Percentiles rank a stretch among this genome's conserved stretches.
Conservation (phyloP, 179 eudicot species). For the Silene noctiflora region DNA sequence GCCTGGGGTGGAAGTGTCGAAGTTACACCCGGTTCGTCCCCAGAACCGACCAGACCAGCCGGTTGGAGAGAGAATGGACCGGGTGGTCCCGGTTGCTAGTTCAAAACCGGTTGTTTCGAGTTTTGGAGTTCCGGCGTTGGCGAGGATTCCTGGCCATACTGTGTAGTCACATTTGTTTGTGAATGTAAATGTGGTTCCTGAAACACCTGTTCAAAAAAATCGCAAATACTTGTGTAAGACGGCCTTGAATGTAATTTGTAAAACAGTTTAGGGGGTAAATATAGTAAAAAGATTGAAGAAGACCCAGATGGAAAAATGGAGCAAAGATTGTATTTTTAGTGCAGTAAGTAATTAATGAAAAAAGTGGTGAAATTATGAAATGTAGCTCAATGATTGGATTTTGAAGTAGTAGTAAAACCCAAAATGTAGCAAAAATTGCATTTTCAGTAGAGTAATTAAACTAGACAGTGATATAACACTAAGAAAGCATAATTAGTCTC, state of each 20-base stretch:
- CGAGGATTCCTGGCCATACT: slow-evolving; percentile 54
- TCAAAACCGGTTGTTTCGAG: slow-evolving; percentile 47
- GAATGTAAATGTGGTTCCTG: slow-evolving; percentile 45
- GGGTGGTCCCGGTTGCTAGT: slow-evolving; percentile 37
- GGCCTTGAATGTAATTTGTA: neutral
- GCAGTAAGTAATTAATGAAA: no score
- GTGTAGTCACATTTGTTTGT: slow-evolving; percentile 43
- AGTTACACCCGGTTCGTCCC: slow-evolving; percentile 61
- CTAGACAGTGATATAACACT: no score
- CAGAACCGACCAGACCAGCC: slow-evolving; percentile 65
- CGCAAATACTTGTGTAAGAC: neutral
- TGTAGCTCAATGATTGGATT: no score
- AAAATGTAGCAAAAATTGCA: no score
- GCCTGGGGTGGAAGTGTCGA: slow-evolving; percentile 30
- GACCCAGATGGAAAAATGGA: neutral
- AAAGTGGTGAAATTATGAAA: no score
- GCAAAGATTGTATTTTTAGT: neutral
- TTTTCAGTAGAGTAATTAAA: no score
- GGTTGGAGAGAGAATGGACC: slow-evolving; percentile 45
- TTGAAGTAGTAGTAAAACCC: no score
- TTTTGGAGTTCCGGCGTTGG: slow-evolving; percentile 45
- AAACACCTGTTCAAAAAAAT: slow-evolving; percentile 16
- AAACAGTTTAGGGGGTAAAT: neutral
- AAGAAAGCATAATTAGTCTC: no score
- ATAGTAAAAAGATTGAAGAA: neutral